Base-by-base conservation (phyloP, 495 filamentous ascomycete genomes). In the Xylaria intraflava region DNA sequence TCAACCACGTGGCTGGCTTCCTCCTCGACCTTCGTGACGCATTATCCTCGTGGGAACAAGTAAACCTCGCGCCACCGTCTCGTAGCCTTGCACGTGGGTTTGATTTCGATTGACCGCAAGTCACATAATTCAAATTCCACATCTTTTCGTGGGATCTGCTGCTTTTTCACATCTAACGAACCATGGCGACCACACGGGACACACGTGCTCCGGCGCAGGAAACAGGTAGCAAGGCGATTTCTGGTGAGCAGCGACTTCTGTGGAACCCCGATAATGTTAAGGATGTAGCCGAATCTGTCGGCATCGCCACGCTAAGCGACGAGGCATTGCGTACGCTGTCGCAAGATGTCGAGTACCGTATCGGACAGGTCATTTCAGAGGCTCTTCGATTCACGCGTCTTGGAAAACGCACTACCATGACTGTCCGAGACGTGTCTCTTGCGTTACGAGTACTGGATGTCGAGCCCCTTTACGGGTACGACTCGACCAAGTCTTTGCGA, bases 191-290 rank as follows among this genome's bases (percentile, higher is more conserved):
- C 8, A 29, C 29, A 14, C 35, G 46, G 30, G 51, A 64, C 16
- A 20, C 54, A 23, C 64, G 64, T 46, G 55, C 20, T 30, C 30
- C 56, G 26, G 31, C n/a, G 16, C 48, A 50, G 23, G 62, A 65
- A 16, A 39, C 45, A 16, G 27, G 47, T 3, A 43, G 8, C 53
- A 66, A 62, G 35, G 33, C 29, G 14, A 17, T 35, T 8, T 33
- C 47, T 23, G 22, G 26, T 8, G 64, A 64, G 19, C 56, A 52
- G 24, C 45, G 57, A 38, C 67, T 80, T 6, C 81, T 95, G 61
- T 98, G 93, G 93, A 96, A 96, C 66, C 87, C 86, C 19, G 94
- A 98, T 60, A 97, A 93, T 56, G 87, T 97, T 57, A 80, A 81
- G 60, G 93, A 98, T 65, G 90, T 97, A 38, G 92, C 92, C 41